phyloP scores from a whole-genome alignment of 2,329 filamentous ascomycete species.

The Chaetomiaceae sp. region DNA sequence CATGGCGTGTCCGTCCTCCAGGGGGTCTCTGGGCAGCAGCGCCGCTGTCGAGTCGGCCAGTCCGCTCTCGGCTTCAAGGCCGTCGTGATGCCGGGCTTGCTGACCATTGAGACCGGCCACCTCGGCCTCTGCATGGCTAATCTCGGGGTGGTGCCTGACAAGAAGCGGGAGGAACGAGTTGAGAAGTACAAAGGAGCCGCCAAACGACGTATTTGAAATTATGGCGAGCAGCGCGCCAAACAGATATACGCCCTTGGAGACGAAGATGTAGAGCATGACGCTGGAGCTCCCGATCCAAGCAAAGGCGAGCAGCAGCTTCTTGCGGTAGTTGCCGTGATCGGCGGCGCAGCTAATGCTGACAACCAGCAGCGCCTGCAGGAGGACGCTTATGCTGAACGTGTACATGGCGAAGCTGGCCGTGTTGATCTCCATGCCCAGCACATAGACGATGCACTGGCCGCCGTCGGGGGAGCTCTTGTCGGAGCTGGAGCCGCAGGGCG shows the following conservation, averaged over 20 bases:
- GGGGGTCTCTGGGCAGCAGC: constrained; percentile 38
- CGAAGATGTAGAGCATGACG: constrained; percentile 83
- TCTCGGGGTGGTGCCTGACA: constrained; percentile 73
- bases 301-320: constrained; percentile 80
- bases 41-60: constrained; percentile 43
- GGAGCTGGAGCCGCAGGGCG: constrained; percentile 67
- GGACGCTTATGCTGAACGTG: constrained; percentile 88
- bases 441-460: constrained; percentile 74
- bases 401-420: constrained; percentile 97
- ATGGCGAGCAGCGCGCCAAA: constrained; percentile 81
- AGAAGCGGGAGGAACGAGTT: constrained; percentile 93
- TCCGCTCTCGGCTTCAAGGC: constrained; percentile 28
- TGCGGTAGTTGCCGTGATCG: constrained; percentile 89
- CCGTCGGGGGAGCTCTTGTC: constrained; percentile 41
- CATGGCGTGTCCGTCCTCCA: constrained; percentile 31
- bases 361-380: constrained; percentile 84
- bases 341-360: constrained; percentile 95
- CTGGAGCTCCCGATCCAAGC: constrained; percentile 74
- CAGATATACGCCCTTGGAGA: constrained; percentile 71
- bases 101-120: constrained; percentile 32
- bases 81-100: constrained; percentile 33
- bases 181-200: constrained; percentile 88
- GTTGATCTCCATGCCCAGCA: constrained; percentile 84
- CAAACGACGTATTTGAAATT: constrained; percentile 88
- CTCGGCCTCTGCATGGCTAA: constrained; percentile 29